phyloP scores from a whole-genome alignment of 768 basidiomycete species.

The Agrocybe praecox region DNA sequence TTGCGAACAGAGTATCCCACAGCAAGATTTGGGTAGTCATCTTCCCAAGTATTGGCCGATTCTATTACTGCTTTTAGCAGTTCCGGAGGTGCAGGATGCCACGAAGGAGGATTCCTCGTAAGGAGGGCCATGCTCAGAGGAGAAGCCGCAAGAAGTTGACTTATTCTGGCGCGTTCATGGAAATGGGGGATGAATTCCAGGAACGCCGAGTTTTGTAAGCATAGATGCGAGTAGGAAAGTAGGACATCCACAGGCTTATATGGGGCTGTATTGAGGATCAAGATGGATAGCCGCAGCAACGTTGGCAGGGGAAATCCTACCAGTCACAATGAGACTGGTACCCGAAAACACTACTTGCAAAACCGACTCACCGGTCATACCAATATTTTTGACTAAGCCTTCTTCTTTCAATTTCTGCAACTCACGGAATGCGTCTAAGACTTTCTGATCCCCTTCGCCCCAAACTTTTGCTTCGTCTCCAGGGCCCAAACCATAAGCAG shows the following conservation, averaged over 20 bases:
- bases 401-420: constrained; percentile 70
- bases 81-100: constrained; percentile 75
- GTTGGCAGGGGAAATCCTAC: constrained; percentile 82
- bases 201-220: constrained; percentile 70
- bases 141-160: constrained; percentile 75
- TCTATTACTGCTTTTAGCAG: constrained; percentile 45
- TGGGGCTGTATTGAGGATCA: constrained; percentile 67
- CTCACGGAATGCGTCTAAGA: constrained; percentile 70
- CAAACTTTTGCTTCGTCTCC: constrained; percentile 58
- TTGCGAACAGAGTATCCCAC: constrained; percentile 68
- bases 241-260: constrained; percentile 77
- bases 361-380: constrained; percentile 67
- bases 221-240: constrained; percentile 81
- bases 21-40: constrained; percentile 65
- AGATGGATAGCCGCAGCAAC: constrained; percentile 78
- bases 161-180: constrained; percentile 61
- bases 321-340: neutral
- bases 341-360: neutral
- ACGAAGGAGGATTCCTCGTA: constrained; percentile 53
- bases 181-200: constrained; percentile 58
- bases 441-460: constrained; percentile 71
- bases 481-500: constrained; percentile 63
- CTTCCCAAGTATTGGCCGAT: constrained; percentile 42
- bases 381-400: constrained; percentile 72
- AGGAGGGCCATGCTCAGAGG: constrained; percentile 87